phyloP scores from a whole-genome alignment of 202 grass and related monocot genomes.

The Dendrocalamus latiflorus region DNA sequence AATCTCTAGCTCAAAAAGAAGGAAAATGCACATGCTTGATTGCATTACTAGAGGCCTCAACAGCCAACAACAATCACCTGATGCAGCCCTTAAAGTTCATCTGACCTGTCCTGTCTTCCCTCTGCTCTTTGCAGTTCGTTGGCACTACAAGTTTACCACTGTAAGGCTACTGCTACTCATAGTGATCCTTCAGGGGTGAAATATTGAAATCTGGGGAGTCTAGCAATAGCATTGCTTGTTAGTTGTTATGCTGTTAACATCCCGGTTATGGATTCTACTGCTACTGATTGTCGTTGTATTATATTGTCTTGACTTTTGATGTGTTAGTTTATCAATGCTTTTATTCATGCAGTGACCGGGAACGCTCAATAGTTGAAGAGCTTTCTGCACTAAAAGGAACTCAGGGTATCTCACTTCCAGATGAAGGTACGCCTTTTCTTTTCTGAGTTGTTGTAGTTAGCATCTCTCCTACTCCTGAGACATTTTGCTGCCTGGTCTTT shows the following conservation, averaged over 20 bases:
- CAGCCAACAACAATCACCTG: neutral
- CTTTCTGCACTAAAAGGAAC: conserved; percentile 45
- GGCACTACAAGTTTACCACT: neutral
- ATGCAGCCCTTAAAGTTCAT: neutral
- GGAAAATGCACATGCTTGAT: neutral
- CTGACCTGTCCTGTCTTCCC: neutral
- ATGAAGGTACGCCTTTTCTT: neutral
- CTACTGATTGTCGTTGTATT: neutral
- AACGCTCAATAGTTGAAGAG: conserved; percentile 52
- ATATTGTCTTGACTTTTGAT: neutral
- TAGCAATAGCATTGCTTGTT: conserved; percentile 4
- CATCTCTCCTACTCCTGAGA: neutral
- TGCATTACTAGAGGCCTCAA: neutral
- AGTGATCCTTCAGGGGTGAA: neutral
- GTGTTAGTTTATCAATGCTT: neutral
- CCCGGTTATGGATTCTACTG: neutral
- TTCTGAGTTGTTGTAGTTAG: conserved; percentile 1
- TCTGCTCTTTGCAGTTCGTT: conserved; percentile 4
- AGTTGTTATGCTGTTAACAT: neutral
- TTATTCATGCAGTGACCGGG: conserved; percentile 45
- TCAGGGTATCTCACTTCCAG: conserved; percentile 32
- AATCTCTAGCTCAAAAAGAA: neutral
- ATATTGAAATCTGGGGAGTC: neutral
- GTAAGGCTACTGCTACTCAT: neutral
- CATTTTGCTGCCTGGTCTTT: conserved; percentile 7